Conservation (phyloP, 2,329 filamentous ascomycete species). For the Calonectria pauciramosa region DNA sequence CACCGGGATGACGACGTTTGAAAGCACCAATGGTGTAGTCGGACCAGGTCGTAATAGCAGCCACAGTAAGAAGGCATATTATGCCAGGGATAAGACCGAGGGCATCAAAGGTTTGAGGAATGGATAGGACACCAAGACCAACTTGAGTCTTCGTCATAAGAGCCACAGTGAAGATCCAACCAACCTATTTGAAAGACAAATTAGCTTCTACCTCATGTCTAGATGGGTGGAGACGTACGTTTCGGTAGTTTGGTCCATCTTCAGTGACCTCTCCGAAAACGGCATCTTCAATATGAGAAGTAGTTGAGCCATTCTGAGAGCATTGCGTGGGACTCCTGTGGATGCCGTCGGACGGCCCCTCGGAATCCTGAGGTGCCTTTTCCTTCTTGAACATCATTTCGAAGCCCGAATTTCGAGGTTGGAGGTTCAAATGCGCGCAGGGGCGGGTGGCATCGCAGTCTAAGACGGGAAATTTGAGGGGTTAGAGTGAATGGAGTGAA, state of each 20-base stretch:
- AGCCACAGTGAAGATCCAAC: conserved; percentile 57
- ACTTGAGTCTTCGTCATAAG: conserved; percentile 62
- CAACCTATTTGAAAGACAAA: conserved; percentile 42
- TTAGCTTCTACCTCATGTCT: neutral
- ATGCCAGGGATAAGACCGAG: conserved; percentile 62
- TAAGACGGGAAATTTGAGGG: neutral
- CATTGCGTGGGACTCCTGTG: neutral
- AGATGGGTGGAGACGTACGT: neutral
- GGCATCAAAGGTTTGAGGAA: conserved; percentile 58
- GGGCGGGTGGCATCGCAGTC: neutral
- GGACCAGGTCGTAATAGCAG: conserved; percentile 61
- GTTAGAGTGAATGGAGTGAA: neutral
- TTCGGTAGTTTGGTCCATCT: neutral
- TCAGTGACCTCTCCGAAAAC: neutral
- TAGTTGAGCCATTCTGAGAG: neutral
- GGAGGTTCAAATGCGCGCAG: neutral
- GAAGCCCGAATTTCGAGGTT: neutral
- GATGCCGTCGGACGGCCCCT: neutral
- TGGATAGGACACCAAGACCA: conserved; percentile 61
- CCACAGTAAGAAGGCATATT: conserved; percentile 55
- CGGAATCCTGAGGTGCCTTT: neutral
- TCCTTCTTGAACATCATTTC: neutral
- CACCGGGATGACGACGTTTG: conserved; percentile 62
- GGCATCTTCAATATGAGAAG: neutral
- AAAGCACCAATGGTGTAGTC: conserved; percentile 62